Evolutionary conservation across 352 stramenopile genomes (phyloP).

Genomic region (Globisporangium alternatum): DNA sequence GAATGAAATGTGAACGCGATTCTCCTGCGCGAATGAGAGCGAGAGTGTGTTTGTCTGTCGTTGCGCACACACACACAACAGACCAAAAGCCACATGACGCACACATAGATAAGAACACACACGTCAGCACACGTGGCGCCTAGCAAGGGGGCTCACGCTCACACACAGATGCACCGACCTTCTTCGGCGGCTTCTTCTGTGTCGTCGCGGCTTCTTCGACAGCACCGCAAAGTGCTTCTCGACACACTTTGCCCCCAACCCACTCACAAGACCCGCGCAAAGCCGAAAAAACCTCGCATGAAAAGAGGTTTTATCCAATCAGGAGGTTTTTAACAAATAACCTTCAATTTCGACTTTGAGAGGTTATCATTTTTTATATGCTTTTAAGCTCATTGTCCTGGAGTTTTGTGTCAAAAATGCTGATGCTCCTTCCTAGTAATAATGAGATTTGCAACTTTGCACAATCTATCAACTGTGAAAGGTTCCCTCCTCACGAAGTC

Average conservation of each 20-base stretch:
- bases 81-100: neutral
- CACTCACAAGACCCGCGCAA: neutral
- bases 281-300: neutral
- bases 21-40: neutral
- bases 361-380: too few species aligned
- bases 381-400: too few species aligned
- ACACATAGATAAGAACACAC: neutral
- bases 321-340: neutral
- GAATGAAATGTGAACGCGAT: neutral
- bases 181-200: neutral
- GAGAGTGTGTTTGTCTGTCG: neutral
- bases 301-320: neutral
- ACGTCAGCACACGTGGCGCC: neutral
- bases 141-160: neutral
- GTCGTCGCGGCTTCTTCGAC: slow-evolving; percentile 2
- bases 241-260: slow-evolving; percentile 4
- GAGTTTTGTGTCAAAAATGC: too few species aligned
- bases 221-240: slow-evolving; percentile 1
- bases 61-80: neutral
- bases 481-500: too few species aligned
- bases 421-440: too few species aligned
- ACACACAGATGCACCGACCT: neutral
- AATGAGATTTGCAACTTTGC: too few species aligned
- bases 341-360: too few species aligned
- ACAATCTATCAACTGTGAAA: too few species aligned